phyloP scores from a whole-genome alignment of 768 basidiomycete genomes.

The Phlebiopsis gigantea region DNA sequence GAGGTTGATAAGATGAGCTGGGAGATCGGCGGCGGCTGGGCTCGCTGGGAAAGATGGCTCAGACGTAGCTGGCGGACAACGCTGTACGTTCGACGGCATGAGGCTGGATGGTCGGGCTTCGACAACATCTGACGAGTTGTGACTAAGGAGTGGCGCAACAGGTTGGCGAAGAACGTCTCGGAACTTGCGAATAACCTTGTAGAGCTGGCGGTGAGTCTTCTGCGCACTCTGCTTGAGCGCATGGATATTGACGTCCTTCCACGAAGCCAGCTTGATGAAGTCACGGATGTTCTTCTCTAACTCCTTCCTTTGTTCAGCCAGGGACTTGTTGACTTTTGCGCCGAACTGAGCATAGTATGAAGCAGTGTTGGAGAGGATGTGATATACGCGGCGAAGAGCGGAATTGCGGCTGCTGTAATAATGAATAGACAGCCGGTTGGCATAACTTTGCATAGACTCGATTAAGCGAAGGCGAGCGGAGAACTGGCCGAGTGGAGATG shows the following conservation, averaged over 20 bases:
- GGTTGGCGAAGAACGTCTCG: slow-evolving; percentile 84
- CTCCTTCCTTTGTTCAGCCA: slow-evolving; percentile 48
- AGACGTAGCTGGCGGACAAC: neutral
- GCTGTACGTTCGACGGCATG: neutral
- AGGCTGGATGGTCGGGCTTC: neutral
- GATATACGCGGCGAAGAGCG: slow-evolving; percentile 36
- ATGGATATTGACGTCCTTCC: slow-evolving; percentile 96
- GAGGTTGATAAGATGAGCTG: slow-evolving; percentile 44
- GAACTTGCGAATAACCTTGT: slow-evolving; percentile 88
- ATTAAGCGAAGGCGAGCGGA: slow-evolving; percentile 61
- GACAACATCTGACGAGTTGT: neutral
- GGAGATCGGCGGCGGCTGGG: slow-evolving; percentile 8
- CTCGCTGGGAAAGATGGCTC: slow-evolving; percentile 8
- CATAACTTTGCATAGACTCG: slow-evolving; percentile 55
- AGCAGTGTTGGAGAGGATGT: slow-evolving; percentile 56
- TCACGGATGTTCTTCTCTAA: slow-evolving; percentile 79
- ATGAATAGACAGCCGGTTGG: slow-evolving; percentile 31
- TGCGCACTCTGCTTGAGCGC: slow-evolving; percentile 90
- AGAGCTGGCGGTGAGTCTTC: slow-evolving; percentile 84
- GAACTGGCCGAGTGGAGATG: slow-evolving; percentile 84
- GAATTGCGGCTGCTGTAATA: slow-evolving; percentile 4
- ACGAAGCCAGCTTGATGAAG: slow-evolving; percentile 93
- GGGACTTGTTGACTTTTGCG: slow-evolving; percentile 36
- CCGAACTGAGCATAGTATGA: slow-evolving; percentile 62
- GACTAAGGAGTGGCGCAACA: slow-evolving; percentile 33